Conservation (phyloP, 2,329 filamentous ascomycete genomes). For the Hymenoscyphus albidus region DNA sequence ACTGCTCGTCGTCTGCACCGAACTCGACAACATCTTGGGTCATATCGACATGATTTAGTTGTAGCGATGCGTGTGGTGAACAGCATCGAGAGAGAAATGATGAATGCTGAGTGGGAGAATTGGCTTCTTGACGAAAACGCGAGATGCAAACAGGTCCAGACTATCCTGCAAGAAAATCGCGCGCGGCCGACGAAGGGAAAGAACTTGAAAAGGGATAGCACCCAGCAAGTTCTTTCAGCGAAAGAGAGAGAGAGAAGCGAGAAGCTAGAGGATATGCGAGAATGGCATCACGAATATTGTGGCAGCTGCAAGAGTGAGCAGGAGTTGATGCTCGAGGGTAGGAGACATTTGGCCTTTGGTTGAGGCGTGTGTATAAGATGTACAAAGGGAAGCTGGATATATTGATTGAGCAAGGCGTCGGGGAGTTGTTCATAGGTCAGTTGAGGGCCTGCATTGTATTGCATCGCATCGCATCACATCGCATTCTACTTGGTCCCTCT, state of each 20-base stretch:
- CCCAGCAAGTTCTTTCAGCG: slow-evolving; percentile 24
- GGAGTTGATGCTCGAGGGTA: slow-evolving; percentile 26
- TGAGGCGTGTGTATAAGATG: slow-evolving; percentile 16
- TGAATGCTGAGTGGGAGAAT: slow-evolving; percentile 87
- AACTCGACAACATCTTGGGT: slow-evolving; percentile 77
- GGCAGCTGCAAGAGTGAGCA: slow-evolving; percentile 48
- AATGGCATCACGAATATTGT: slow-evolving; percentile 60
- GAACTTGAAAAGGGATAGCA: slow-evolving; percentile 24
- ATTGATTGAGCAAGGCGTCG: slow-evolving; percentile 10
- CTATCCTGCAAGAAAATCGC: slow-evolving; percentile 40
- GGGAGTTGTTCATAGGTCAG: slow-evolving; percentile 1
- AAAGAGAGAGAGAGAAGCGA: slow-evolving; percentile 32
- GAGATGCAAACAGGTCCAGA: slow-evolving; percentile 63
- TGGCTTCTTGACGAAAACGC: slow-evolving; percentile 79
- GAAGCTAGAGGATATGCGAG: slow-evolving; percentile 44
- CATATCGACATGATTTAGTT: slow-evolving; percentile 83
- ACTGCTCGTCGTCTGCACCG: slow-evolving; percentile 64
- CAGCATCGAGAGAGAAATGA: slow-evolving; percentile 78
- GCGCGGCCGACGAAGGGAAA: slow-evolving; percentile 25
- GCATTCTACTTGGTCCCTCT: background rate
- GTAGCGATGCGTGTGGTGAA: slow-evolving; percentile 91
- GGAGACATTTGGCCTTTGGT: slow-evolving; percentile 25
- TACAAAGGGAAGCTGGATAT: slow-evolving; percentile 4
- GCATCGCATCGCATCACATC: too few species aligned
- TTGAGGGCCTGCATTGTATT: background rate